Base-by-base conservation (phyloP, 2,329 filamentous ascomycete species). In the Sclerotinia nivalis region DNA sequence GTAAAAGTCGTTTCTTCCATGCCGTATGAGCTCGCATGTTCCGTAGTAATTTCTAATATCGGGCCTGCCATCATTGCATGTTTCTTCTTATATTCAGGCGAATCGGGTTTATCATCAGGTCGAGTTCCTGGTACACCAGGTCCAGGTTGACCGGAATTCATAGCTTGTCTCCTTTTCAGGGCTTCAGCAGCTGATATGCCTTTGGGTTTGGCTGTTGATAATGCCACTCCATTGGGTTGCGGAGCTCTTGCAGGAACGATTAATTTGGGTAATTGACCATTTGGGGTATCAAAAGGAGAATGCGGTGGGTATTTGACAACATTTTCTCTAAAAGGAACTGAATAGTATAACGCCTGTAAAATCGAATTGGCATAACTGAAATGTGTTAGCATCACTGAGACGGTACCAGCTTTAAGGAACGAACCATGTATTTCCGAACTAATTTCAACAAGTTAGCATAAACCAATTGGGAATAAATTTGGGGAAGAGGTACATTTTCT, bases 381-480 rank as follows among this genome's bases (percentile, higher is more conserved):
- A 49, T 45, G 7, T 40, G 74, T 80, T 73, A 81, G 79, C 68
- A 71, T 68, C 56, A 52, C 34, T 28, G 22, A 43, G 47, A 58
- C 12, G 25, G 40, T 20, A 28, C 50, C 37, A 18, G 25, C 43
- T 52, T 20, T n/a, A 59, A 68, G 68, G 58, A 40, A 72, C 71
- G 69, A 91, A 97, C 94, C 95, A 98, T 80, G 95, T 98, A 79
- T 97, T 98, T 79, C 95, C 95, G 83, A 97, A 97, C 93, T 97
- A 81, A 59, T 71, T 73, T 50, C 34, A 59, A 49, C 77, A 71
- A 71, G 72, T 78, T 71, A 78, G 75, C 73, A 69, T 60, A 49
- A 25, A n/a, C 60, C 34, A 49, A 65, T 59, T 58, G 49, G 34
- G 40, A 15, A 52, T 56, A 25, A 12, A 61, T n/a, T 31, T 4